These are phyloP conservation scores for Saturnispora quitensis DNA, from an alignment of 805 yeast species.

Conservation along the genomic window DNA sequence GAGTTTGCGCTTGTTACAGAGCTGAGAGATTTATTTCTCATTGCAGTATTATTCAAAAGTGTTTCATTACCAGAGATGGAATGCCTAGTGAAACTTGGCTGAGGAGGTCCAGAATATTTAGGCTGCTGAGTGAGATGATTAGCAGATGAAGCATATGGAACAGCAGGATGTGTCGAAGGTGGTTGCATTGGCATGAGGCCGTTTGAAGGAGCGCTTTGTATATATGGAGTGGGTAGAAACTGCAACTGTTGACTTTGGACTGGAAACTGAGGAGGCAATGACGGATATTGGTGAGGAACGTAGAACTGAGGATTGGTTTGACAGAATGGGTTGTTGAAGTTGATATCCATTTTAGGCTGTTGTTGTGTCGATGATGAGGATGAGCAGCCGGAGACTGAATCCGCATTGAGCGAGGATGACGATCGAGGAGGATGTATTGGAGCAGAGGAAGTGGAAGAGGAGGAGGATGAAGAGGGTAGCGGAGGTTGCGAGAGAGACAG, in stretches of 20 bases:
- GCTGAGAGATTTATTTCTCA: not conserved
- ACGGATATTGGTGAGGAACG: not conserved
- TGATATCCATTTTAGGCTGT: not conserved
- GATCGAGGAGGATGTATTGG: not conserved
- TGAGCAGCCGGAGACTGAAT: not conserved
- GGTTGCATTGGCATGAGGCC: not conserved
- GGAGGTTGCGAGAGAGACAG: not conserved
- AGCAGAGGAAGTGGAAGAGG: not conserved
- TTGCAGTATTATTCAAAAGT: not conserved
- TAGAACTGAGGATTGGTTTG: not conserved
- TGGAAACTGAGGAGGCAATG: not conserved
- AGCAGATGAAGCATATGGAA: not conserved
- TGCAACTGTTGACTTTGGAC: not conserved
- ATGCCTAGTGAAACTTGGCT: not conserved
- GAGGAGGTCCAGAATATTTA: not conserved
- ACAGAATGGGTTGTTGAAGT: not conserved
- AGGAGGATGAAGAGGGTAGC: not conserved
- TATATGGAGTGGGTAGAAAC: not conserved
- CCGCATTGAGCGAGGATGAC: not conserved
- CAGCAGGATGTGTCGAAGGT: not conserved
- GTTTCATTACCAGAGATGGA: not conserved
- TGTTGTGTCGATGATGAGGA: not conserved
- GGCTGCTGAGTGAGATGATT: not conserved
- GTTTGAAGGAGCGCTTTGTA: not conserved
- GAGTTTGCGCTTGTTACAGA: not conserved